Base-by-base conservation (phyloP, 768 basidiomycete genomes). In the Lentinus brumalis region DNA sequence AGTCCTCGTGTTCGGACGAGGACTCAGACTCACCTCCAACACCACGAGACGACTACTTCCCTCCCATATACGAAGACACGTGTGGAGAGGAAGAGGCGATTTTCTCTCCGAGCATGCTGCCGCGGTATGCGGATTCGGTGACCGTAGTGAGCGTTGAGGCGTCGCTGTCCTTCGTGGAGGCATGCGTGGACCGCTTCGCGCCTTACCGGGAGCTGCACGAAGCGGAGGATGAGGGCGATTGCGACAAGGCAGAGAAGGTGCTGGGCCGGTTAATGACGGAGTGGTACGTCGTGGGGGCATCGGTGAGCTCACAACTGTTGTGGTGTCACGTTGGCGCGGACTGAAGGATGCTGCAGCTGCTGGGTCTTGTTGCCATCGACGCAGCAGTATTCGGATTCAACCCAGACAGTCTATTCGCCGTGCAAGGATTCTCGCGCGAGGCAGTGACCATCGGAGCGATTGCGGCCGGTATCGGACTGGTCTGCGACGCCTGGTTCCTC, bases 241-340 rank as follows among this genome's bases (percentile, higher is more conserved):
- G 46, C 8, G 79, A 79, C 1, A 77, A 86, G 9, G 87, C 77
- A 54, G 85, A 88, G 47, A 71, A 71, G 12, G 68, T 88, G 3
- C 76, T 85, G 50, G 61, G 59, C 2, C 71, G 83, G 42, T 65
- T 89, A 26, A 76, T 82, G 61, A 74, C 75, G 30, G 89, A 91
- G 64, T 91, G 89, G 89, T 82, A 81, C 5, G 86, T 82, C 47
- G 75, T 83, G 15, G 87, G 86, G n/a, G 86, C 81, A 39, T 75
- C 85, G 68, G 84, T 88, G 61, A 64, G 83, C 76, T 26, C 46
- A 5, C n/a, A 5, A 26, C 21, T 29, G 9, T 31, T 1, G 29
- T n/a, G 8, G 16, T 11, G 29, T 53, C 29, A 14, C 40, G 2
- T 53, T 53, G 3, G 2, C 31, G 1, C 56, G 15, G 11, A 16